These are phyloP conservation scores for Fusarium mexicanum DNA, from an alignment of 2,329 filamentous ascomycete species.

Conservation along the genomic window DNA sequence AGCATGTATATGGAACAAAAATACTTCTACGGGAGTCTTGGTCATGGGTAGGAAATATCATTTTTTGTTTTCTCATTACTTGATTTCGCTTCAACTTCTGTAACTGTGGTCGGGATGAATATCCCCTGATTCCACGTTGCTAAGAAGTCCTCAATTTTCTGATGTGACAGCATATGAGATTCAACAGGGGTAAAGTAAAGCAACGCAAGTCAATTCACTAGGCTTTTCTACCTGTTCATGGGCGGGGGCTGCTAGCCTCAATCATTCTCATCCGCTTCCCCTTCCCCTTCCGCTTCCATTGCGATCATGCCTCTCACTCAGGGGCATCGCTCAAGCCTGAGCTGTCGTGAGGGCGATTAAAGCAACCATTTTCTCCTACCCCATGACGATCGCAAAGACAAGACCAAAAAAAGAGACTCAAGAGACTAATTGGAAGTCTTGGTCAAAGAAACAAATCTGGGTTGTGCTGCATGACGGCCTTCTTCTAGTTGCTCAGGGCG, in stretches of 20 bases:
- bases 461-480: background rate
- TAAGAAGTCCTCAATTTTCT: background rate
- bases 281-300: background rate
- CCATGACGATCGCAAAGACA: background rate
- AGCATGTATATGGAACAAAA: slow-evolving; percentile 41
- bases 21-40: slow-evolving; percentile 39
- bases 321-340: background rate
- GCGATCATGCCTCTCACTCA: background rate
- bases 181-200: background rate
- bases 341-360: background rate
- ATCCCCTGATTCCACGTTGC: background rate
- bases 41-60: slow-evolving; percentile 44
- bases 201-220: background rate
- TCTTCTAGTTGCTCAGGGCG: background rate
- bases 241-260: background rate
- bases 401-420: background rate
- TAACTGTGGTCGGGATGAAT: background rate
- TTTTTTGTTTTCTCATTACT: slow-evolving; percentile 28
- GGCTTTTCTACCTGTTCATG: background rate
- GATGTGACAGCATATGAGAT: background rate
- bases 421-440: background rate
- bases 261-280: background rate
- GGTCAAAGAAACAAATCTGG: background rate
- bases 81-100: background rate
- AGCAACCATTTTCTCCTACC: background rate